phyloP scores from a whole-genome alignment of 176 grass and related monocot species.

The Musa acuminata region DNA sequence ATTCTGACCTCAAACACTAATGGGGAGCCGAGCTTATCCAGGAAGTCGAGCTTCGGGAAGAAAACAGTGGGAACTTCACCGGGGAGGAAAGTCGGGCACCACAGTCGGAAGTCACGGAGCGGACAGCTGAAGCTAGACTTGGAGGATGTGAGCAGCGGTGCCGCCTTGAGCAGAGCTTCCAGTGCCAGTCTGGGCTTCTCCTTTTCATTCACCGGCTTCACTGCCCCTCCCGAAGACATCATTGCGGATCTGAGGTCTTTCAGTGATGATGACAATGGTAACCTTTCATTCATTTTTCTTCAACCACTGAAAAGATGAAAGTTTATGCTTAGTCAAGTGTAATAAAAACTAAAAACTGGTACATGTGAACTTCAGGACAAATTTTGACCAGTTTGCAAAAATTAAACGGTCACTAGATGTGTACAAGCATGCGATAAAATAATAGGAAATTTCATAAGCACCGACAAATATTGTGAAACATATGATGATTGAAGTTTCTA shows the following conservation, averaged over 20 bases:
- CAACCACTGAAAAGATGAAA: background rate
- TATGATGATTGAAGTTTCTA: no score
- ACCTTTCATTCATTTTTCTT: background rate
- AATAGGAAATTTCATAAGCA: no score
- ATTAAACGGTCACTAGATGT: no score
- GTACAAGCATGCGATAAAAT: no score
- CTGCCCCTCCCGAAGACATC: constrained; percentile 51
- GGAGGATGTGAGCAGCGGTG: constrained; percentile 59
- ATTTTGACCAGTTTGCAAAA: no score
- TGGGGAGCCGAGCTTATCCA: constrained; percentile 16
- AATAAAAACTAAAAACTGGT: no score
- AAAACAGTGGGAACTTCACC: constrained; percentile 28
- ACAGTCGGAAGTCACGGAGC: constrained; percentile 78
- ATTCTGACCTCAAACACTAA: constrained; percentile 33
- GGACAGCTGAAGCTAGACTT: constrained; percentile 68
- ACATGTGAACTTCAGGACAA: no score
- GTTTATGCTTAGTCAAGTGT: background rate
- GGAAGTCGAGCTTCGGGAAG: constrained; percentile 52
- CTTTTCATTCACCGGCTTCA: constrained; percentile 93
- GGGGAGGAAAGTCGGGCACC: constrained; percentile 24
- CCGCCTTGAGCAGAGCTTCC: constrained; percentile 87
- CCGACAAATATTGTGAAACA: no score
- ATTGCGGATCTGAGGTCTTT: constrained; percentile 17
- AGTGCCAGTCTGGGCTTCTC: constrained; percentile 98
- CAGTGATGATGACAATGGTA: constrained; percentile 70